Evolutionary conservation across 176 grass and related monocot genomes (phyloP), one percentile per base, ranked within the genome.

Genomic region (Calamus simplicifolius): DNA sequence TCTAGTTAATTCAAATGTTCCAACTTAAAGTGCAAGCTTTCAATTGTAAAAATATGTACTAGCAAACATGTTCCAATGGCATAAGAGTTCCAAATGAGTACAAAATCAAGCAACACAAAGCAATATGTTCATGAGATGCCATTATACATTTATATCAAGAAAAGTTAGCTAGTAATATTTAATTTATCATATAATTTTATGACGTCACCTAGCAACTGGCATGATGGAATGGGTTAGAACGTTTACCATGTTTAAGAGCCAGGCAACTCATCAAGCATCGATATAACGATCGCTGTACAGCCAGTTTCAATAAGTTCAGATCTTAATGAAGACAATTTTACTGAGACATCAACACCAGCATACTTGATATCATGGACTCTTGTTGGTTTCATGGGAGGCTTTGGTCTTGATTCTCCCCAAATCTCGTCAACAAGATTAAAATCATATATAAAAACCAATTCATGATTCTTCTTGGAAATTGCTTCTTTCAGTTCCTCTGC

Each of bases 181-280:
- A 0, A 10, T 2, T 43, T 43, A 43, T 43, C 35, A 43, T 43
- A 7, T 43, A 43, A 43, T 43, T 2, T 43, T 43, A 43, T 43
- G 35, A 43, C 35, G 12, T 43, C 35, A 43, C 35, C 0, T 38
- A 10, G 35, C 35, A 43, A 43, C 1, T 43, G 2, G 35, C 35
- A 49, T 61, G 71, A 30, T n/a, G 4, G 31, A 56, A 51, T 4
- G 25, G 27, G 35, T 30, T 12, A 10, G 31, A 52, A 77, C 72
- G 70, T 57, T 84, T 97, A 97, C 92, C 92, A 97, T 85, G 65
- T 97, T 97, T 66, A 97, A 71, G 56, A 90, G 48, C 87, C 92
- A 97, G 21, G 92, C 87, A 88, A 97, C 66, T 80, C 92, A 66
- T 97, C 92, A 27, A 97, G 92, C 87, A 97, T 85, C 66, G 92